These are phyloP conservation scores for Trichoderma citrinoviride DNA, from an alignment of 2,329 filamentous ascomycete genomes.

Conservation along the genomic window DNA sequence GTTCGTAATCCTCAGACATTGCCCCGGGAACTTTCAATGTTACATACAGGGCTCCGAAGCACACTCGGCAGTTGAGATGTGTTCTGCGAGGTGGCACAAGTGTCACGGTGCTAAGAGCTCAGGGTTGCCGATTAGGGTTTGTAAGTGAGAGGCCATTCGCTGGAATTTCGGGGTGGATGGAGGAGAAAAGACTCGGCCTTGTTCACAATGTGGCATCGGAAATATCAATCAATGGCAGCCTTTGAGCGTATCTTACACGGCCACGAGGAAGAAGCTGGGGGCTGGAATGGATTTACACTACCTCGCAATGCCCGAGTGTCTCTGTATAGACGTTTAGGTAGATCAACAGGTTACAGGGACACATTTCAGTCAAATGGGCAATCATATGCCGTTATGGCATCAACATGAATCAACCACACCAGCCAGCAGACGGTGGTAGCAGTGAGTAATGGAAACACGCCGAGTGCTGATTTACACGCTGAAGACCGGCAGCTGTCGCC, in stretches of 20 bases:
- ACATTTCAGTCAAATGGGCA: too few relatives aligned
- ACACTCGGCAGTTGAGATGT: not conserved
- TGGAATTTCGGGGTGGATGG: not conserved
- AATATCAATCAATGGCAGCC: not conserved
- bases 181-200: not conserved
- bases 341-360: too few relatives aligned
- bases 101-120: not conserved
- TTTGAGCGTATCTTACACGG: not conserved
- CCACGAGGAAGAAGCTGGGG: too few relatives aligned
- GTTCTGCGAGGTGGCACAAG: not conserved
- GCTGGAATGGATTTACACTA: too few relatives aligned
- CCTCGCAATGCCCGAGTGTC: too few relatives aligned
- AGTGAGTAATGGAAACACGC: not conserved
- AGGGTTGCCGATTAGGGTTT: slow-evolving; percentile 7
- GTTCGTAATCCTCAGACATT: too few relatives aligned
- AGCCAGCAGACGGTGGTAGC: too few relatives aligned
- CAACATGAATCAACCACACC: too few relatives aligned
- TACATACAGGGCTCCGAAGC: not conserved
- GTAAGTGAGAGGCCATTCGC: slow-evolving; percentile 2
- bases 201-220: not conserved
- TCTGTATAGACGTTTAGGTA: too few relatives aligned
- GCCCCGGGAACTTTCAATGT: too few relatives aligned
- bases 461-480: not conserved
- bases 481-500: not conserved
- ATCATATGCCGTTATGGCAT: too few relatives aligned